Evolutionary conservation across 2,329 filamentous ascomycete species (phyloP), one percentile per base, ranked within the genome.

Genomic region (Nigrospora sphaerica): DNA sequence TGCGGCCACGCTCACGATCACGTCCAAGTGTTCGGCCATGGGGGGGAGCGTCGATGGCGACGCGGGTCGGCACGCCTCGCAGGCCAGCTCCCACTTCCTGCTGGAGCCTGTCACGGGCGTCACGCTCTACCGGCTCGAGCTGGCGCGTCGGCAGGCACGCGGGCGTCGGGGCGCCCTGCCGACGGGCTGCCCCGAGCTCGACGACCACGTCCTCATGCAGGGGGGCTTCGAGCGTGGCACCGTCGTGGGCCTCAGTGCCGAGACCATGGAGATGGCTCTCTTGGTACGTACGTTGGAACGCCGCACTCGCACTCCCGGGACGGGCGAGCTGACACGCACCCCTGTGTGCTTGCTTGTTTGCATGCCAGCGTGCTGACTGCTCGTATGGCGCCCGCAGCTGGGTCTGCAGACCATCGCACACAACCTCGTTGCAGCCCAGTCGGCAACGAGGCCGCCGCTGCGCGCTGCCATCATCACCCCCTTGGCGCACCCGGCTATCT

Each of bases 221-320:
- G 59, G 56, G 28, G 75, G 75, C 0, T 62, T 79, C 12, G 69
- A 74, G 57, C 59, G 72, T n/a, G 77, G 76, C 0, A 62, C 61
- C 17, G 68, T 81, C 0, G 71, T 78, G 1, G 78, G 78, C 1
- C 45, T 81, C 46, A 81, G 77, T 46, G 64, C 72, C 0, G 76
- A 78, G 58, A 71, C 73, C 17, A 72, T 71, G 36, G 66, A 65
- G n/a, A 58, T 77, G 48, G 75, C 71, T 1, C 48, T 77, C 23
- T 49, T 68, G 59, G 74, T 78, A 46, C 59, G 70, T 58, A 28
- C 23, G 23, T 28, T 10, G 23, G 23, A 28, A 28, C 23, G 23
- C 23, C 23, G 23, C 10, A 10, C 23, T 28, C 23, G 23, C 23
- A 6, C 23, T 28, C 6, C 23, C 10, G 23, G 7, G 23, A 28